Evolutionary conservation across 2,329 filamentous ascomycete genomes (phyloP).

Genomic region (Paracorniculantispora psalliotae): DNA sequence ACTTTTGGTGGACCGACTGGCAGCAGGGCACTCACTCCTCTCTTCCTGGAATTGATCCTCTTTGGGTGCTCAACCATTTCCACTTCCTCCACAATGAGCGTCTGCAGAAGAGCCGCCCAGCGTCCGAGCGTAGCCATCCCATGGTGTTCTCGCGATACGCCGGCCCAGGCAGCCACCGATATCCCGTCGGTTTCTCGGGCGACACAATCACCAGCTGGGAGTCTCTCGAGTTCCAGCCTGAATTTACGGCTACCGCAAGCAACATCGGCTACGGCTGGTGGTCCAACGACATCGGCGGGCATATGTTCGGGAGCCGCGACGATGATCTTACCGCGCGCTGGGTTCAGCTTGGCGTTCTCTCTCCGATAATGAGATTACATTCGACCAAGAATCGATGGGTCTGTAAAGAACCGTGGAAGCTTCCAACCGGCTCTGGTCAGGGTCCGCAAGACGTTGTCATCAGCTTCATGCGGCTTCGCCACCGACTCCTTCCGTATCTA

Average conservation of each 20-base stretch:
- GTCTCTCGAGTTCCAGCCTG: conserved; percentile 58
- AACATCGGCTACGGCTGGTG: conserved; percentile 65
- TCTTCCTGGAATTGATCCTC: conserved; percentile 54
- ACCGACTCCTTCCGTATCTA: conserved; percentile 56
- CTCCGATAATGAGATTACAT: conserved; percentile 52
- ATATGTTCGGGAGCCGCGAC: conserved; percentile 46
- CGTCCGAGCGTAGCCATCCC: conserved; percentile 24
- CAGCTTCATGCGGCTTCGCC: conserved; percentile 47
- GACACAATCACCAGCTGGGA: conserved; percentile 57
- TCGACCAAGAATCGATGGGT: conserved; percentile 53
- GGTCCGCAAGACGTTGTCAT: conserved; percentile 44
- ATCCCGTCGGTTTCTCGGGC: conserved; percentile 61
- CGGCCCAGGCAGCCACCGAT: conserved; percentile 48
- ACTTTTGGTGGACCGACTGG: conserved; percentile 68
- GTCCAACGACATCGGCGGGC: conserved; percentile 58
- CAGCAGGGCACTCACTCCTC: conserved; percentile 55
- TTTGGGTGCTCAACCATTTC: conserved; percentile 63
- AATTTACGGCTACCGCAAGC: conserved; percentile 45
- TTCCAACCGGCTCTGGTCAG: conserved; percentile 26
- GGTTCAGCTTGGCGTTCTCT: conserved; percentile 53
- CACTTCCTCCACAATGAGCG: conserved; percentile 51
- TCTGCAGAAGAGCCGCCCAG: conserved; percentile 22
- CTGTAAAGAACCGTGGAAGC: conserved; percentile 59
- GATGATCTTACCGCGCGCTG: conserved; percentile 52
- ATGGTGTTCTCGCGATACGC: conserved; percentile 50